Percentiles rank a stretch among this genome's conserved stretches.
Evolutionary conservation across 108 stramenopile genomes (phyloP).

Genomic region (Skeletonema marinoi): DNA sequence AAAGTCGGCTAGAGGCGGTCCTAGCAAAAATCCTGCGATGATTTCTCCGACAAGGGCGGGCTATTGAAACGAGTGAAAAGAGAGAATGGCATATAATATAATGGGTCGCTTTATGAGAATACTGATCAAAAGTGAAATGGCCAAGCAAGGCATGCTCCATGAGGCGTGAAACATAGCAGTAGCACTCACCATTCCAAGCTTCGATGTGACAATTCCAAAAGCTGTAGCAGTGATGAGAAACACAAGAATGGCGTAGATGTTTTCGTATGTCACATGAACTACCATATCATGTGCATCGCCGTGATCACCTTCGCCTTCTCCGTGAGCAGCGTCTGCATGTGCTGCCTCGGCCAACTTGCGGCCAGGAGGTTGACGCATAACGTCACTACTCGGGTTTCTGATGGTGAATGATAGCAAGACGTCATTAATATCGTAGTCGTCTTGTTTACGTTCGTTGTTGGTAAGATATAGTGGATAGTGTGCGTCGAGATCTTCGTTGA

Average conservation of each 20-base stretch:
- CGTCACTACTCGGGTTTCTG: not conserved
- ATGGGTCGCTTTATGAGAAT: no score
- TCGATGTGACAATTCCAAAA: no score
- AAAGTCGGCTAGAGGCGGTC: constrained; percentile 34
- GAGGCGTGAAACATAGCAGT: constrained; percentile 3
- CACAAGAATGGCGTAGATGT: no score
- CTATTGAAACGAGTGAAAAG: no score
- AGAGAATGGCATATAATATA: not conserved
- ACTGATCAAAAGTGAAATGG: no score
- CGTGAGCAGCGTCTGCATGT: not conserved
- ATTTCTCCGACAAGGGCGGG: constrained; percentile 51
- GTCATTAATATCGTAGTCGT: no score
- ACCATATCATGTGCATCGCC: constrained; percentile 9
- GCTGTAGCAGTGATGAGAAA: no score
- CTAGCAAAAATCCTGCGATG: constrained; percentile 26
- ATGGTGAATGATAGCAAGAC: not conserved
- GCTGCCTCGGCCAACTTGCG: not conserved
- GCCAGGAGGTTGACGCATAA: not conserved
- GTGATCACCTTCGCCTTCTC: no score
- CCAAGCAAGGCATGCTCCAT: not conserved
- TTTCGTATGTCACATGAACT: constrained; percentile 35
- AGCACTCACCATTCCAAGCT: no score
- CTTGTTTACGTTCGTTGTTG: no score
- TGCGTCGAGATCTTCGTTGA: no score
- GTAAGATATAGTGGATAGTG: no score